Conservation (phyloP, 202 grass and related monocot genomes). For the Schoenoplectus tabernaemontani region DNA sequence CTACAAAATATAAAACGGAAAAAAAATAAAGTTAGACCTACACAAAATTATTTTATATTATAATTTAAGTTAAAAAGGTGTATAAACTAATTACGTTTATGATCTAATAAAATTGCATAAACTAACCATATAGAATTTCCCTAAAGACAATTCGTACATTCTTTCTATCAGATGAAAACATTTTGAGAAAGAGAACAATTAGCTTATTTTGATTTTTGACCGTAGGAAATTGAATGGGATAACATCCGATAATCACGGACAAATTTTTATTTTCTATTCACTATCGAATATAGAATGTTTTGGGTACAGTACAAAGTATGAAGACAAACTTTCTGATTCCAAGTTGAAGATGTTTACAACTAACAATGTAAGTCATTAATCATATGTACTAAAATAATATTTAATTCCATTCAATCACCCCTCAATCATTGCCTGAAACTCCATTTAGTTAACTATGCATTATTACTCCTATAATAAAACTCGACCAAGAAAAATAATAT, state of each 20-base stretch:
- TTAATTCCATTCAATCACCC: background rate
- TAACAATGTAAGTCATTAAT: background rate
- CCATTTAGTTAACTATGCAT: background rate
- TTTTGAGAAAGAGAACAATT: background rate
- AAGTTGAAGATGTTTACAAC: background rate
- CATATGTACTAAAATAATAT: background rate
- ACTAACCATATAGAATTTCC: background rate
- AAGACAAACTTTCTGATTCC: background rate
- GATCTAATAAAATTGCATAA: no score
- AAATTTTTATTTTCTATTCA: background rate
- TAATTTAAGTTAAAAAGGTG: background rate
- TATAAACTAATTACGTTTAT: background rate
- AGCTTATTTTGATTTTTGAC: background rate
- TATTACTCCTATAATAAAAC: no score
- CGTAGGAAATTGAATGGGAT: background rate
- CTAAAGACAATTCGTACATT: background rate
- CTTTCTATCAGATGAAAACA: background rate
- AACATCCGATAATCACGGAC: background rate
- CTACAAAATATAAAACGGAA: background rate
- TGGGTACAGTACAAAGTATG: background rate
- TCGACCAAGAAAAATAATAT: no score
- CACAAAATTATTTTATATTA: background rate
- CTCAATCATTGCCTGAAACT: background rate
- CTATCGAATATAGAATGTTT: background rate
- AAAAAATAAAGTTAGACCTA: background rate